These are phyloP conservation scores for Syzygium malaccense DNA, from an alignment of 441 rosid genomes.

Conservation along the genomic window DNA sequence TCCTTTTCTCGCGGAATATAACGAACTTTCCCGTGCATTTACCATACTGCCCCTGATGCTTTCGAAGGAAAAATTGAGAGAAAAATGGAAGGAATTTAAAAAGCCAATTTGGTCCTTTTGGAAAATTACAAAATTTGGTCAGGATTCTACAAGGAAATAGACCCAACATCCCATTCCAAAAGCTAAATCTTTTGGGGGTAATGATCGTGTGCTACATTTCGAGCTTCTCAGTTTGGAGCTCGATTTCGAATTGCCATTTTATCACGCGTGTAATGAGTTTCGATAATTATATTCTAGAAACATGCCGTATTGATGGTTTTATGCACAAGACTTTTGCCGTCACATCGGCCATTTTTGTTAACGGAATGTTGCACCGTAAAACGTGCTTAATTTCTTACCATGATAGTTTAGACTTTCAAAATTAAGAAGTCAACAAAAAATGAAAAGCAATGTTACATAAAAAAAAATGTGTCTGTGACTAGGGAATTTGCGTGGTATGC, in stretches of 20 bases:
- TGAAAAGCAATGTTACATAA: no score
- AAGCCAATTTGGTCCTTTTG: background rate
- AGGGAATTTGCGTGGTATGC: no score
- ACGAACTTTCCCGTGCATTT: background rate
- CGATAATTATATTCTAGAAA: background rate
- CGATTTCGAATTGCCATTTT: background rate
- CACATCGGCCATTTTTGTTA: background rate
- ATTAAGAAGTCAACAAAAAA: no score
- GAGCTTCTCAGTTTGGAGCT: background rate
- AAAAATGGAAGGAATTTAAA: background rate
- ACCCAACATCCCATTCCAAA: background rate
- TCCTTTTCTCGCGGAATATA: background rate
- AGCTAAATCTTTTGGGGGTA: background rate
- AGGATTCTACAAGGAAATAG: background rate
- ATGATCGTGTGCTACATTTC: background rate
- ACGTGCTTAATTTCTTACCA: background rate
- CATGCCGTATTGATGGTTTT: background rate
- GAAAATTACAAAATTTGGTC: background rate
- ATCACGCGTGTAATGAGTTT: background rate
- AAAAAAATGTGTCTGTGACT: no score
- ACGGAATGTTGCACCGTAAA: fast-evolving
- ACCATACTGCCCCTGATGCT: background rate
- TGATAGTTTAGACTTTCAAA: background rate
- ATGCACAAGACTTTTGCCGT: background rate
- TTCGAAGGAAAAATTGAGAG: background rate